These are phyloP conservation scores for Allomyces arbusculus DNA, from an alignment of 192 early-diverging fungal genomes.

Conservation along the genomic window DNA sequence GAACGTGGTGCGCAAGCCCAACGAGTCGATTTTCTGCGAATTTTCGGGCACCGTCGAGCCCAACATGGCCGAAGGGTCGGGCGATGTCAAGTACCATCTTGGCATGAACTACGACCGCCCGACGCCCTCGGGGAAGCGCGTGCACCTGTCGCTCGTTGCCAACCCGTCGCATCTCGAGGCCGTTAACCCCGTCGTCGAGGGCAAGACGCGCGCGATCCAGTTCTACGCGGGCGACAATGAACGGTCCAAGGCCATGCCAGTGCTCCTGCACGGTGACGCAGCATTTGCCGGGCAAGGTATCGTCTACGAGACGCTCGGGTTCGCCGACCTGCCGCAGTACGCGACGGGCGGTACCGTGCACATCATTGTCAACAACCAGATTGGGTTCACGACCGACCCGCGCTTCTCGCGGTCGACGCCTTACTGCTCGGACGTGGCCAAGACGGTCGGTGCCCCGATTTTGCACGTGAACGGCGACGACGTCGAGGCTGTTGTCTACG, in stretches of 20 bases:
- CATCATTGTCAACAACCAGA: conserved; percentile 97
- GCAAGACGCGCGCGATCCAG: conserved; percentile 90
- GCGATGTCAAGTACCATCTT: conserved; percentile 87
- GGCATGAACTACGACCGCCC: conserved; percentile 92
- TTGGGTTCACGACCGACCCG: conserved; percentile 98
- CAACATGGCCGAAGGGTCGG: conserved; percentile 75
- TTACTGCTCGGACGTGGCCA: conserved; percentile 94
- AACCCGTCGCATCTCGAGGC: conserved; percentile 99
- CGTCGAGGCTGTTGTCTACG: conserved; percentile 86
- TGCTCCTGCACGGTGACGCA: conserved; percentile 94
- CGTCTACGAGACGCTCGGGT: conserved; percentile 90
- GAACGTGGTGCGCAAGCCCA: conserved; percentile 97
- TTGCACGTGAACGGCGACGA: conserved; percentile 98
- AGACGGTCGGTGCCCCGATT: conserved; percentile 88
- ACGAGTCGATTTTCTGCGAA: conserved; percentile 96
- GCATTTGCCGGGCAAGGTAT: conserved; percentile 96
- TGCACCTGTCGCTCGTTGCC: conserved; percentile 88
- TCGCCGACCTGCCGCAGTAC: conserved; percentile 86
- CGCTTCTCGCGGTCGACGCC: conserved; percentile 82
- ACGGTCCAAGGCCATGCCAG: conserved; percentile 65
- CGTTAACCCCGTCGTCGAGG: conserved; percentile 91
- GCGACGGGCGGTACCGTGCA: conserved; percentile 92
- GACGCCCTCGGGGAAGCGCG: conserved; percentile 88
- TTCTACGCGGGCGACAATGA: conserved; percentile 78
- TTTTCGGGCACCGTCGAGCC: conserved; percentile 75